Percentiles rank a stretch among this genome's conserved stretches.
These are phyloP conservation scores for Cymodocea nodosa DNA, from an alignment of 116 monocot genomes.

Conservation along the genomic window DNA sequence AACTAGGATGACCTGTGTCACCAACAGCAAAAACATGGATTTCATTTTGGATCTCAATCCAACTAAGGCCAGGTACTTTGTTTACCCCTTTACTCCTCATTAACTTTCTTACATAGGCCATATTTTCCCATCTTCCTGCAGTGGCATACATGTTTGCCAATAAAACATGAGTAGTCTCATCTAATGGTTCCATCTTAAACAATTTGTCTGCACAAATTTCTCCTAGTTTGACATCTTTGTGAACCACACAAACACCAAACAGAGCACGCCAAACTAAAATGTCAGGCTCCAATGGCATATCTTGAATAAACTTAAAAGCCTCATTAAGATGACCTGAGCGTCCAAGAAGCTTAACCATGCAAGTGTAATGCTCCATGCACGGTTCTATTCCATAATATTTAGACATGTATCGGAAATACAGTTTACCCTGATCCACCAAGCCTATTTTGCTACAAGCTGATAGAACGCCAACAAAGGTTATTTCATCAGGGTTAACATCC, in stretches of 20 bases:
- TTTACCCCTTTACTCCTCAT: constrained; percentile 57
- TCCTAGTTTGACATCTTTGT: constrained; percentile 68
- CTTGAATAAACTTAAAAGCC: constrained; percentile 51
- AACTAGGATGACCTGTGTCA: constrained; percentile 42
- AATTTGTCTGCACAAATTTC: constrained; percentile 54
- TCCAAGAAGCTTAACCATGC: constrained; percentile 85
- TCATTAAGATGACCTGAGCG: constrained; percentile 53
- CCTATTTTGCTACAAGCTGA: constrained; percentile 69
- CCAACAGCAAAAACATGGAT: constrained; percentile 54
- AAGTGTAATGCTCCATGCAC: constrained; percentile 76
- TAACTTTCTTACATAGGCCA: constrained; percentile 44
- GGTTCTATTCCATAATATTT: constrained; percentile 43
- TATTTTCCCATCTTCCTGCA: constrained; percentile 41
- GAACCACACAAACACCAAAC: constrained; percentile 59
- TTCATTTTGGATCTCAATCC: constrained; percentile 59
- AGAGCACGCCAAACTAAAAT: constrained; percentile 67
- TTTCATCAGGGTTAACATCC: constrained; percentile 29
- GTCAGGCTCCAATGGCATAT: constrained; percentile 45
- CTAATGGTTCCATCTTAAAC: constrained; percentile 57
- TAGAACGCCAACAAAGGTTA: constrained; percentile 69
- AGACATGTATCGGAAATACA: constrained; percentile 41
- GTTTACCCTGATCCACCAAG: constrained; percentile 37
- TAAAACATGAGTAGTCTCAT: constrained; percentile 55
- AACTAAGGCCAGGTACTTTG: constrained; percentile 67
- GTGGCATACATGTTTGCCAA: constrained; percentile 69